These are phyloP conservation scores for Thermochaetoides dissita DNA, from an alignment of 2,329 filamentous ascomycete species.

Conservation along the genomic window DNA sequence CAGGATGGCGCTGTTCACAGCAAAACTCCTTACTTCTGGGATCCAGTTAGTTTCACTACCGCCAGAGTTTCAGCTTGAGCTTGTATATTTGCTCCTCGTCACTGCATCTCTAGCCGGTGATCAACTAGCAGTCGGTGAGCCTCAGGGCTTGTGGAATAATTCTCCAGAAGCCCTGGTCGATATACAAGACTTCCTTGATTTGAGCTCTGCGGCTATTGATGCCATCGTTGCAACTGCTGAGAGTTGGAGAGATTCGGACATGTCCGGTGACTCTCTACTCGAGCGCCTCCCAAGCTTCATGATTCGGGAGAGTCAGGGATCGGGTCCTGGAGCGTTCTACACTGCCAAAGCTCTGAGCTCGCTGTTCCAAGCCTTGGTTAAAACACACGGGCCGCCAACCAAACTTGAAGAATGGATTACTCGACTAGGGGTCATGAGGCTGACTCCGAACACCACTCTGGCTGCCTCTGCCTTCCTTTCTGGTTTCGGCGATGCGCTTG, in stretches of 20 bases:
- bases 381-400: slow-evolving; percentile 31
- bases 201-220: slow-evolving; percentile 25
- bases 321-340: slow-evolving; percentile 35
- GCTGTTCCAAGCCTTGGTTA: slow-evolving; percentile 32
- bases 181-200: slow-evolving; percentile 30
- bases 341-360: slow-evolving; percentile 37
- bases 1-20: slow-evolving; percentile 60
- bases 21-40: slow-evolving; percentile 37
- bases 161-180: slow-evolving; percentile 23
- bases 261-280: slow-evolving; percentile 22
- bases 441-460: slow-evolving; percentile 31
- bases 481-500: slow-evolving; percentile 37
- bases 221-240: slow-evolving; percentile 20
- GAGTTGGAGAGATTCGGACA: slow-evolving; percentile 25
- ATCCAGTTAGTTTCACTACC: slow-evolving; percentile 27
- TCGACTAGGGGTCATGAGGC: slow-evolving; percentile 32
- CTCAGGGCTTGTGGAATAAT: slow-evolving; percentile 32
- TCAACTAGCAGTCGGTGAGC: slow-evolving; percentile 33
- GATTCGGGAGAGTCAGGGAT: slow-evolving; percentile 27
- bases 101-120: slow-evolving; percentile 39
- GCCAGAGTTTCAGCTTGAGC: slow-evolving; percentile 29
- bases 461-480: slow-evolving; percentile 35
- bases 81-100: slow-evolving; percentile 37
- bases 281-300: slow-evolving; percentile 30
- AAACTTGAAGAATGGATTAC: slow-evolving; percentile 34